Conservation (phyloP, 1,284 basidiomycete genomes). For the Ceratobasidium sp. region DNA sequence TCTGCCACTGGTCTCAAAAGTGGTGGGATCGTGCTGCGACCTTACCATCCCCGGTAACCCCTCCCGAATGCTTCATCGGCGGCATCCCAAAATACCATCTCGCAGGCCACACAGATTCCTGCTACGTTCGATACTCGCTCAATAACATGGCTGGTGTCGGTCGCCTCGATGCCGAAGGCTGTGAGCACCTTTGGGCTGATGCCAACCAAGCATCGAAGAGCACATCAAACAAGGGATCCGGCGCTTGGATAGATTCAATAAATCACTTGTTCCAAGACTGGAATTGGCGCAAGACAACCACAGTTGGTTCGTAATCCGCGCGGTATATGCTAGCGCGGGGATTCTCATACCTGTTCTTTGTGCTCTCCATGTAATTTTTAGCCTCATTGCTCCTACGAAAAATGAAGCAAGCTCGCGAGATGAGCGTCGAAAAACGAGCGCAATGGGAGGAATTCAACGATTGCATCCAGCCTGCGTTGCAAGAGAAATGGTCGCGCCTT, state of each 20-base stretch:
- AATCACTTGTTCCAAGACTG: slow-evolving; percentile 27
- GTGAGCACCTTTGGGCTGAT: slow-evolving; percentile 19
- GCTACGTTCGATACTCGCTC: not conserved
- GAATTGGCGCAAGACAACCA: slow-evolving; percentile 11
- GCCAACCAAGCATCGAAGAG: slow-evolving; percentile 17
- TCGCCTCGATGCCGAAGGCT: slow-evolving; percentile 15
- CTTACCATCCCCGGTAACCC: not conserved
- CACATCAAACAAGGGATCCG: slow-evolving; percentile 1
- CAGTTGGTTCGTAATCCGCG: not conserved
- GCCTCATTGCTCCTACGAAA: not conserved
- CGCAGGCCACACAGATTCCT: not conserved
- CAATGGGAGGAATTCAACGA: not conserved
- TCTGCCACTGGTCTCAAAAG: slow-evolving; percentile 3
- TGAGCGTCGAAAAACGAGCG: not conserved
- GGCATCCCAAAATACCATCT: slow-evolving; percentile 27
- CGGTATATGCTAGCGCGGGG: no score
- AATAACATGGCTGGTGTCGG: slow-evolving; percentile 4
- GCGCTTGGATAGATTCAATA: not conserved
- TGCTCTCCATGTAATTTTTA: no score
- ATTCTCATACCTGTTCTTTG: no score
- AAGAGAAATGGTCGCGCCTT: not conserved
- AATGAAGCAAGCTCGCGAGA: not conserved
- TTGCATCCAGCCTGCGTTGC: not conserved
- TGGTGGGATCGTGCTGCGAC: not conserved
- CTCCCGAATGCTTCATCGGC: not conserved